These are phyloP conservation scores for Diacronema lutheri DNA, from an alignment of 78 protist genomes.

Conservation along the genomic window DNA sequence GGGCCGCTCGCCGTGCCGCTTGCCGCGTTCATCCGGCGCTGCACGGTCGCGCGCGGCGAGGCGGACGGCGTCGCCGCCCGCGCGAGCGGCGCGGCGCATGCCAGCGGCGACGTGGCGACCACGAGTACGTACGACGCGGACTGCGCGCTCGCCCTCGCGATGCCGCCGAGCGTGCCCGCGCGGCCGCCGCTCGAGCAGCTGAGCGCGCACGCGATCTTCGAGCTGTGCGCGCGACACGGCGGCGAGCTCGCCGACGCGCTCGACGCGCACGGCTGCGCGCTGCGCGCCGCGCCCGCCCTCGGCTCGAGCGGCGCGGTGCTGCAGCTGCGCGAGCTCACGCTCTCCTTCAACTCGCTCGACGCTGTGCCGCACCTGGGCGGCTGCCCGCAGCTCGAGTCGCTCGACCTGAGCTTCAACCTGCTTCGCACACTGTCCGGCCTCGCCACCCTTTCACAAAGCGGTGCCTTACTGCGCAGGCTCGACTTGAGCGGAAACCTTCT, in stretches of 20 bases:
- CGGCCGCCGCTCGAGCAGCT: neutral
- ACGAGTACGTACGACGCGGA: neutral
- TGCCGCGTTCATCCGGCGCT: neutral
- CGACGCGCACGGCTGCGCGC: too few species aligned
- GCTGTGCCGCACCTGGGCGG: too few species aligned
- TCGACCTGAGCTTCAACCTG: conserved; percentile 54
- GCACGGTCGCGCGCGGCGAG: too few species aligned
- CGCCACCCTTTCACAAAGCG: too few species aligned
- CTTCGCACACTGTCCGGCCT: too few species aligned
- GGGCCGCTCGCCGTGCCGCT: neutral
- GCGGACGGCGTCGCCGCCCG: neutral
- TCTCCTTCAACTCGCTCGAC: too few species aligned
- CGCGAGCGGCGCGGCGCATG: neutral
- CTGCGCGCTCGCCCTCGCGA: neutral
- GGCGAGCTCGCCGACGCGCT: neutral
- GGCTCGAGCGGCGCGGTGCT: conserved; percentile 9
- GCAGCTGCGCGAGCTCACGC: too few species aligned
- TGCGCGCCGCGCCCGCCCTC: neutral
- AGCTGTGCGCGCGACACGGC: neutral
- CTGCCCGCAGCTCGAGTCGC: neutral
- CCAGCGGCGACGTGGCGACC: neutral
- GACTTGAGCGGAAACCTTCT: too few species aligned
- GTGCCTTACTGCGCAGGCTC: too few species aligned
- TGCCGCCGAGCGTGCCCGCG: neutral
- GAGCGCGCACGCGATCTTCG: neutral